Percentiles rank a stretch among this genome's conserved stretches.
phyloP scores from a whole-genome alignment of 768 basidiomycete genomes.

The Lentinula edodes region DNA sequence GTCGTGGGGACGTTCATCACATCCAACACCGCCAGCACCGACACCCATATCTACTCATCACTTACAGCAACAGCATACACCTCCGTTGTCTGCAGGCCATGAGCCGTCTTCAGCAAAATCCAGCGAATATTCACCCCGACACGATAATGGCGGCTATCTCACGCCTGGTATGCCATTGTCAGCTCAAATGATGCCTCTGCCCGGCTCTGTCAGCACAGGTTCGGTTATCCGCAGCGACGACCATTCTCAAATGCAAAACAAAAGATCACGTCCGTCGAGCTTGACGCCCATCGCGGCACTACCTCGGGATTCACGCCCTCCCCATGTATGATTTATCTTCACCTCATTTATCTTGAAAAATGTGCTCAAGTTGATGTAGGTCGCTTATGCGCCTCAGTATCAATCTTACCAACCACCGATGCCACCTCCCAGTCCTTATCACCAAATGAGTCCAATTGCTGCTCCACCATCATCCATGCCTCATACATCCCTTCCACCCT shows the following conservation, averaged over 20 bases:
- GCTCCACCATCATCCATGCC: constrained; percentile 16
- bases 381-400: constrained; percentile 38
- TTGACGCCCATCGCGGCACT: constrained; percentile 26
- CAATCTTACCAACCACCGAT: constrained; percentile 33
- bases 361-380: constrained; percentile 14
- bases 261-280: constrained; percentile 34
- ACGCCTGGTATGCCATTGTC: constrained; percentile 43
- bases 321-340: constrained; percentile 38
- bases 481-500: constrained; percentile 20
- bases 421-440: constrained; percentile 26
- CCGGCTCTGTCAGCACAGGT: constrained; percentile 28
- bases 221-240: constrained; percentile 32
- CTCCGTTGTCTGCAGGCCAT: constrained; percentile 40
- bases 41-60: constrained; percentile 16
- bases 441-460: constrained; percentile 25
- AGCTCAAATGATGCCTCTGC: constrained; percentile 34
- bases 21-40: constrained; percentile 12
- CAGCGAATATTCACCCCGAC: constrained; percentile 38
- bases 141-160: constrained; percentile 44
- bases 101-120: constrained; percentile 27
- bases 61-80: constrained; percentile 43
- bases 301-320: constrained; percentile 42
- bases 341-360: constrained; percentile 5
- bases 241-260: constrained; percentile 33
- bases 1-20: constrained; percentile 25